Base-by-base conservation (phyloP, 768 basidiomycete species). In the Neoboletus magnificus region DNA sequence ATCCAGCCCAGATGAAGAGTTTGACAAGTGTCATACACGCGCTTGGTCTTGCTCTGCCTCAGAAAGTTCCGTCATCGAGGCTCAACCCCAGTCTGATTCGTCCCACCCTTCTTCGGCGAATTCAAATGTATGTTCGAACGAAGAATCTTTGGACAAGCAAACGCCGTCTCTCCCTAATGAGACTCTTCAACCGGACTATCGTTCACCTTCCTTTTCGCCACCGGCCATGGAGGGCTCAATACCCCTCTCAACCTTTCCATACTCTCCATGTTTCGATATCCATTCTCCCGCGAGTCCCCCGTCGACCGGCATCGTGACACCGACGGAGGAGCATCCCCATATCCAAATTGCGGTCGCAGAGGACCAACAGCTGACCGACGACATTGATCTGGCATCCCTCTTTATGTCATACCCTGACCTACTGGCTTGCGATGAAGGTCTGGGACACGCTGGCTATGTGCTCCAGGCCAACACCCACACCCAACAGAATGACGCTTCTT, bases 321-420 rank as follows among this genome's bases (percentile, higher is more conserved):
- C 79, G 1, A 74, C 74, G n/a, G 77, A 81, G 20, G 78, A 79
- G 40, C 72, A 72, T 53, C 54, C 72, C 7, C 71, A 70, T 37
- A 67, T 71, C 18, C 73, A 71, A 15, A 46, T 73, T 60, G 62
- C 40, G 54, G 44, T 57, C 60, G 66, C 50, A 39, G 64, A 55
- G 58, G 62, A 65, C 20, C 60, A 66, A 27, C 48, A 70, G 4
- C 58, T 66, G 8, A 58, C 69, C 49, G 66, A 66, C 36, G 79
- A 79, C 43, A 74, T 76, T 30, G 78, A 82, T 49, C 50, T 79
- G 20, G 57, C 75, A 12, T 74, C 77, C 18, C 70, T 78, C 55
- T 75, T 81, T 37, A 64, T 75, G 59, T 61, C 71, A 20, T 77
- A 73, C 46, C 56, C 70, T 13, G 57, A 56, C 25, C 50, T 71